phyloP scores from a whole-genome alignment of 2,329 filamentous ascomycete species.

The Tolypocladium ovalisporum region DNA sequence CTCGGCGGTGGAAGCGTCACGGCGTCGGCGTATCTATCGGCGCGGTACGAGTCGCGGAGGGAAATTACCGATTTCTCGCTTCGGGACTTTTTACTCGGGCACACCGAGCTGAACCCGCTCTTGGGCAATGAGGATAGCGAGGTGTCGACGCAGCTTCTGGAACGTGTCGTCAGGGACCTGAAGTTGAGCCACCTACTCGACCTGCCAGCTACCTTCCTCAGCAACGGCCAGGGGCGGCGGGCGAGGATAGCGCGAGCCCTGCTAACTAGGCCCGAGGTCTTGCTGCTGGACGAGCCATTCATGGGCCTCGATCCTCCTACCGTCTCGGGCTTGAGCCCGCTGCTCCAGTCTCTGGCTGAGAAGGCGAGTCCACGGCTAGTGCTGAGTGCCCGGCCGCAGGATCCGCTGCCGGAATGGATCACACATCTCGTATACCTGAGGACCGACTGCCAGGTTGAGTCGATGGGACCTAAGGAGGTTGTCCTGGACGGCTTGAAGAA shows the following conservation, averaged over 20 bases:
- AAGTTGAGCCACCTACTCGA: conserved; percentile 57
- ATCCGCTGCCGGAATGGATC: conserved; percentile 81
- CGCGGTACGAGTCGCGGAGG: conserved; percentile 77
- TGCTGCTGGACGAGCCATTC: conserved; percentile 88
- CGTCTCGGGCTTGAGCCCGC: conserved; percentile 55
- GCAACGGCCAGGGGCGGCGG: conserved; percentile 83
- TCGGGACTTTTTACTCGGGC: conserved; percentile 67
- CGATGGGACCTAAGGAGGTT: conserved; percentile 52
- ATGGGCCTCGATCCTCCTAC: conserved; percentile 91
- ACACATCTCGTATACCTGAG: conserved; percentile 70
- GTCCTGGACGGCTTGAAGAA: conserved; percentile 45
- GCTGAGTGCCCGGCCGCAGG: conserved; percentile 71
- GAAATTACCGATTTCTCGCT: conserved; percentile 85
- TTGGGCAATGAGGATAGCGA: conserved; percentile 31
- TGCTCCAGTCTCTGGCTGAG: conserved; percentile 59
- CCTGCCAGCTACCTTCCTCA: conserved; percentile 80
- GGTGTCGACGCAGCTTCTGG: conserved; percentile 39
- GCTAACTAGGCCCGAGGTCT: conserved; percentile 63
- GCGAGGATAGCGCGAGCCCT: conserved; percentile 83
- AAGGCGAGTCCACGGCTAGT: conserved; percentile 61
- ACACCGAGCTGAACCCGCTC: conserved; percentile 71
- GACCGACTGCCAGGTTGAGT: conserved; percentile 52
- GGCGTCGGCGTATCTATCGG: conserved; percentile 74
- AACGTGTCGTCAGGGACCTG: conserved; percentile 58
- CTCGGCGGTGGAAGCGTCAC: conserved; percentile 40